Evolutionary conservation across 345 rosid species (phyloP).

Genomic region (Cardamine chenopodiifolia): DNA sequence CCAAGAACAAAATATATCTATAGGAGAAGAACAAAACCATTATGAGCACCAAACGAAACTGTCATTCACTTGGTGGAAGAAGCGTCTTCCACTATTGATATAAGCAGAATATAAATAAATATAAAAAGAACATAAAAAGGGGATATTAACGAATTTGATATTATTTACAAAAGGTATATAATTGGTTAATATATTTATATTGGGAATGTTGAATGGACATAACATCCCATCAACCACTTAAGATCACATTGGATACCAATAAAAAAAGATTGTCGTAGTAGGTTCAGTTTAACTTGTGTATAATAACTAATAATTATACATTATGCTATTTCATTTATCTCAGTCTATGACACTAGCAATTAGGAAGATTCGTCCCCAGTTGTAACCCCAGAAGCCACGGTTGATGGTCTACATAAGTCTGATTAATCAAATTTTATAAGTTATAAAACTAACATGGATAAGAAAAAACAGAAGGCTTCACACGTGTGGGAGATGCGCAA

Average conservation of each 20-base stretch:
- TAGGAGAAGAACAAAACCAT: constrained; percentile 16
- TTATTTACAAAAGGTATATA: constrained; percentile 1
- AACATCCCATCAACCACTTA: constrained; percentile 12
- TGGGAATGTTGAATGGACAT: constrained; percentile 28
- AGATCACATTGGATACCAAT: constrained; percentile 26
- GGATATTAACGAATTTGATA: neutral
- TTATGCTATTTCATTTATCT: constrained; percentile 17
- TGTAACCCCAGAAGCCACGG: constrained; percentile 18
- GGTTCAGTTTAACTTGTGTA: constrained; percentile 24
- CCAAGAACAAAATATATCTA: constrained; percentile 1
- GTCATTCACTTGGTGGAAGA: constrained; percentile 38
- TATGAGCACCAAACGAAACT: constrained; percentile 16
- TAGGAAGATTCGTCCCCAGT: constrained; percentile 13
- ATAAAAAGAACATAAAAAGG: neutral
- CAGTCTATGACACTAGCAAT: neutral
- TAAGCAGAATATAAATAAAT: constrained; percentile 27
- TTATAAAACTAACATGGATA: neutral
- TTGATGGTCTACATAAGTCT: constrained; percentile 25
- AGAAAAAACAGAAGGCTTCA: constrained; percentile 10
- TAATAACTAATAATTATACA: constrained; percentile 24
- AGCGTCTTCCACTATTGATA: constrained; percentile 22
- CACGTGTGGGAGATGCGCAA: constrained; percentile 13
- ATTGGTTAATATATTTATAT: constrained; percentile 3
- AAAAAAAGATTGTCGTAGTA: neutral
- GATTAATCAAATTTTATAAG: constrained; percentile 12